Evolutionary conservation across 2,329 filamentous ascomycete genomes (phyloP).

Genomic region (Neonectria ditissima): DNA sequence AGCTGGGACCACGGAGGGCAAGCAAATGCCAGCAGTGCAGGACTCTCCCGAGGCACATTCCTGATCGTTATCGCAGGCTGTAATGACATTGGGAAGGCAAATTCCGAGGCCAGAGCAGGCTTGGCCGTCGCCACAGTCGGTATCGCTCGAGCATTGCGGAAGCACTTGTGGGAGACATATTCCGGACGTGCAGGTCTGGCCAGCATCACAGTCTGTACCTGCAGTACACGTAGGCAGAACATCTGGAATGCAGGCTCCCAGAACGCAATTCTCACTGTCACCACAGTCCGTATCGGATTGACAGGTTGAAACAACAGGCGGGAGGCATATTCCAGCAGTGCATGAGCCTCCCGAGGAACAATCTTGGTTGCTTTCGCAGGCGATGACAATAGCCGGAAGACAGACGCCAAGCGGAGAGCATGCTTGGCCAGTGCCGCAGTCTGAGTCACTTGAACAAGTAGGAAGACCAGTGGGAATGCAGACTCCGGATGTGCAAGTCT

Average conservation of each 20-base stretch:
- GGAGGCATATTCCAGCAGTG: conserved; percentile 6
- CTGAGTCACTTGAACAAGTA: neutral
- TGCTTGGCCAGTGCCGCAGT: neutral
- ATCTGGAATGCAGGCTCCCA: conserved; percentile 13
- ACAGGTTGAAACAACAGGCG: conserved; percentile 1
- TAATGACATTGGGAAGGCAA: conserved; percentile 9
- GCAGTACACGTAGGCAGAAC: neutral
- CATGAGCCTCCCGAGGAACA: neutral
- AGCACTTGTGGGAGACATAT: neutral
- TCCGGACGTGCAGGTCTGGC: neutral
- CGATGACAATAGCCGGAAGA: neutral
- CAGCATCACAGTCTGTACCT: neutral
- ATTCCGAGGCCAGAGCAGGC: neutral
- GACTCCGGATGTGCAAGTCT: neutral
- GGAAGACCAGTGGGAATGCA: neutral
- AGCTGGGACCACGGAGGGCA: neutral
- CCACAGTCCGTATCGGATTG: neutral
- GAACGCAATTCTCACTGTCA: neutral
- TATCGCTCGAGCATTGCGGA: neutral
- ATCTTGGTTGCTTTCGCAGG: neutral
- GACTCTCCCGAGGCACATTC: neutral
- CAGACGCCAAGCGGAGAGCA: conserved; percentile 5
- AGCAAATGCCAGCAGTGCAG: neutral
- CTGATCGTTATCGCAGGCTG: neutral
- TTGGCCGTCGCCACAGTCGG: conserved; percentile 4